phyloP scores from a whole-genome alignment of 1,284 basidiomycete genomes.

The Boletus sp. region DNA sequence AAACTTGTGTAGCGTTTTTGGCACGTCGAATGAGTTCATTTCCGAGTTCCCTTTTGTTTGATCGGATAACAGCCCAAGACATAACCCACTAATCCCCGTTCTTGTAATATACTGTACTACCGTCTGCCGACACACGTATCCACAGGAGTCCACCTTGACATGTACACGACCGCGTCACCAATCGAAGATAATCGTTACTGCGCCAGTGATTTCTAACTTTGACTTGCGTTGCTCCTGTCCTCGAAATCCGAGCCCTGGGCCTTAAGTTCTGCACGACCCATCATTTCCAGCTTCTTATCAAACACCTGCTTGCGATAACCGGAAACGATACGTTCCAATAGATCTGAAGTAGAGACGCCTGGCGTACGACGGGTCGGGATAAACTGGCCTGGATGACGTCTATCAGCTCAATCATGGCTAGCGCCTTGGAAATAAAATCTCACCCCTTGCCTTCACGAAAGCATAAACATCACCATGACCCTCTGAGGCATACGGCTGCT shows the following conservation, averaged over 20 bases:
- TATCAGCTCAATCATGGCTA: conserved; percentile 1
- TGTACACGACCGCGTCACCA: background rate
- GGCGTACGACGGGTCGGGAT: conserved; percentile 94
- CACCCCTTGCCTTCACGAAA: conserved; percentile 79
- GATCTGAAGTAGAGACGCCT: conserved; percentile 90
- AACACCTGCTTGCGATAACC: conserved; percentile 82
- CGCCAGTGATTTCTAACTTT: background rate
- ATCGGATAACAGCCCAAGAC: background rate
- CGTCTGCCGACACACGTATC: background rate
- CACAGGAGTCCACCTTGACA: background rate
- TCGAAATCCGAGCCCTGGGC: conserved; percentile 47
- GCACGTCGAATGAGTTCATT: background rate
- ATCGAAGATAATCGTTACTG: background rate
- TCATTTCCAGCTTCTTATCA: conserved; percentile 87
- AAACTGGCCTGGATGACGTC: conserved; percentile 75
- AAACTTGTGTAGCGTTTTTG: conserved; percentile 14
- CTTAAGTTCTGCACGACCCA: conserved; percentile 72
- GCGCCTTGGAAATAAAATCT: conserved; percentile 10
- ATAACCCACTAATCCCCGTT: background rate
- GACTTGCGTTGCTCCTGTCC: conserved; percentile 8
- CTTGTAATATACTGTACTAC: conserved; percentile 20
- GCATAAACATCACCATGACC: conserved; percentile 86
- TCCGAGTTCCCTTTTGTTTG: background rate
- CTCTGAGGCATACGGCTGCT: conserved; percentile 75
- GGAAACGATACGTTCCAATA: conserved; percentile 86